A percentile compares a stretch with the other conserved stretches of the same genome.
These are phyloP conservation scores for Yamadazyma diddensiae DNA, from an alignment of 1,139 yeast species.

Conservation along the genomic window DNA sequence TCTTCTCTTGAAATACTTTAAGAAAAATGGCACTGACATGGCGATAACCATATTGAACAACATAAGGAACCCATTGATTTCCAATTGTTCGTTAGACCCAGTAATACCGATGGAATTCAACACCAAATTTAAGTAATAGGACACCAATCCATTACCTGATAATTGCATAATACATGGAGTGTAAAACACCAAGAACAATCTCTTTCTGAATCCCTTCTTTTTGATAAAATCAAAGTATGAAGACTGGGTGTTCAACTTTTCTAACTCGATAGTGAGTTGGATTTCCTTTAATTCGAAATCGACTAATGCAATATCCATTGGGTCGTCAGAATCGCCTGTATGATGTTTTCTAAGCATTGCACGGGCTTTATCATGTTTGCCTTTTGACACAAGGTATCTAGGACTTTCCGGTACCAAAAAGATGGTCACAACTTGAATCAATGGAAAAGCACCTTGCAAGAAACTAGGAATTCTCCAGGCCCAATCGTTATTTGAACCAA, in stretches of 20 bases:
- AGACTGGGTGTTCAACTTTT: constrained; percentile 22
- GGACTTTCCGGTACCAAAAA: constrained; percentile 48
- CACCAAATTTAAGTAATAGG: constrained; percentile 49
- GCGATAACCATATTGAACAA: constrained; percentile 39
- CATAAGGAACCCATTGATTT: constrained; percentile 46
- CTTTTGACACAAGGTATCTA: constrained; percentile 37
- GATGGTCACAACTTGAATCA: constrained; percentile 22
- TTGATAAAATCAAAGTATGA: constrained; percentile 36
- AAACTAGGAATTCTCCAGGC: constrained; percentile 49
- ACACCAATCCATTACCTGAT: constrained; percentile 52
- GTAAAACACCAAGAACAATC: constrained; percentile 36
- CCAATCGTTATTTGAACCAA: constrained; percentile 21
- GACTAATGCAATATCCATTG: constrained; percentile 30
- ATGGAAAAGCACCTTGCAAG: constrained; percentile 40
- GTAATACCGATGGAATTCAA: constrained; percentile 50
- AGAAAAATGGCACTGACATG: constrained; percentile 25
- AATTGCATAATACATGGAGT: constrained; percentile 43
- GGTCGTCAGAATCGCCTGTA: constrained; percentile 32
- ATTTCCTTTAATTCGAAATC: constrained; percentile 48
- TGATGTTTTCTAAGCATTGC: constrained; percentile 41
- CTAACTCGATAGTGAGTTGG: constrained; percentile 35
- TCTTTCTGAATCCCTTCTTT: constrained; percentile 39
- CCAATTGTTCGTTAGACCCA: constrained; percentile 37
- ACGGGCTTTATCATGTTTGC: constrained; percentile 37
- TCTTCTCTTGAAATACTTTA: constrained; percentile 40